A percentile compares a stretch with the other conserved stretches of the same genome.
Evolutionary conservation across 2,329 filamentous ascomycete genomes (phyloP).

Genomic region (Microsporum audouinii): DNA sequence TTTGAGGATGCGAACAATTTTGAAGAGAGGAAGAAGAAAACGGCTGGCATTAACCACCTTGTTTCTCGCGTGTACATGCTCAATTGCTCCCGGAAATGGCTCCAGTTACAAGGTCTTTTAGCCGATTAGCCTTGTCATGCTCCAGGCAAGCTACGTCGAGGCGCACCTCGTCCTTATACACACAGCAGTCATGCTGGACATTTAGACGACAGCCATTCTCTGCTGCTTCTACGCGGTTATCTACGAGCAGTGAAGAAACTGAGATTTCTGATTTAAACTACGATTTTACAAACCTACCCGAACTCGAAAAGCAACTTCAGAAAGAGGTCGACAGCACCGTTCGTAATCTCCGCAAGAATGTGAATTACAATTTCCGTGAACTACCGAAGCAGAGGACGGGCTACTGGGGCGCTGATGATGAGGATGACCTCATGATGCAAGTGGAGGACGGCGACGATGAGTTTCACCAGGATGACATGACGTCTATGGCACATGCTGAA

Average conservation of each 20-base stretch:
- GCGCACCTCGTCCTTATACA: background rate
- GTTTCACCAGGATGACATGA: constrained; percentile 42
- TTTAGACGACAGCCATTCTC: constrained; percentile 5
- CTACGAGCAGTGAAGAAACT: constrained; percentile 8
- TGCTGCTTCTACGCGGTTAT: background rate
- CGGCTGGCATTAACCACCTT: background rate
- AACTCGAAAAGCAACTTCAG: background rate
- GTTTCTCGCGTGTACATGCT: background rate
- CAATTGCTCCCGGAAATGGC: constrained; percentile 26
- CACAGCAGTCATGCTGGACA: constrained; percentile 2
- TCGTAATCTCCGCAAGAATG: constrained; percentile 23
- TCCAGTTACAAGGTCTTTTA: constrained; percentile 28
- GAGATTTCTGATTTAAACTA: background rate
- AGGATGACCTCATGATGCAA: constrained; percentile 30
- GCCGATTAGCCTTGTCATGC: constrained; percentile 26
- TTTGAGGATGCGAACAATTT: background rate
- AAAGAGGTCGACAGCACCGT: constrained; percentile 22
- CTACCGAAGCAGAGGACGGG: constrained; percentile 19
- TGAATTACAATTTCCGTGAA: constrained; percentile 23
- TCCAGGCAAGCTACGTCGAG: constrained; percentile 19
- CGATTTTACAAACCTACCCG: too few relatives aligned
- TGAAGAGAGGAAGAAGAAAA: background rate
- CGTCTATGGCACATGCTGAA: constrained; percentile 70
- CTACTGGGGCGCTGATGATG: constrained; percentile 36
- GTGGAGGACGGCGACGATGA: constrained; percentile 46